Base-by-base conservation (phyloP, 441 rosid genomes). In the Pelargonium citronellum region DNA sequence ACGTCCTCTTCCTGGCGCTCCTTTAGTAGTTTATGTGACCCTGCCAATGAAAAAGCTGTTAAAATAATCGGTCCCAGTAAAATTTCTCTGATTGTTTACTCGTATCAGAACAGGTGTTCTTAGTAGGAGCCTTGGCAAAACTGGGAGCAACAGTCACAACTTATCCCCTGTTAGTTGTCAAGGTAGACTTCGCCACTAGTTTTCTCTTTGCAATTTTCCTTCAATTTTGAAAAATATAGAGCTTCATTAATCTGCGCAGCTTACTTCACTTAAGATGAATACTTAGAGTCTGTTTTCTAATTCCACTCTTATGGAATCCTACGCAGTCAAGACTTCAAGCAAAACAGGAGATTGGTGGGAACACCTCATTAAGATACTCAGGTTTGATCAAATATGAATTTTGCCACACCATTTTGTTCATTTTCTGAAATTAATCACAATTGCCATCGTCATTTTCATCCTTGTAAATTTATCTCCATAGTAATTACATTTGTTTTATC, bases 311-410 rank as follows among this genome's bases (percentile, higher is more conserved):
- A 72, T 67, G 13, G 67, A 70, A 69, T 51, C 64, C 64, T 71
- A 43, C 74, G 76, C 86, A 86, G 90, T 86, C 93, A 34, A 82
- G 93, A 76, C 87, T 88, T 73, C 93, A 88, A 79, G 93, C 93
- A 66, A 88, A 85, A 72, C 91, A 88, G 79, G 93, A 85, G 77
- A 88, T 86, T 65, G 88, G 93, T 62, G 88, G 87, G 76, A 83
- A 79, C 78, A 77, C 51, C 66, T 72, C 87, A 15, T 71, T 81
- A 67, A 86, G 90, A 85, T 88, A 88, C 76, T 79, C 92, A 74
- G 92, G 92, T 87, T 69, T 72, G 75, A 41, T 73, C 53, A 67
- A 63, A 73, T 37, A 70, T 43, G 11, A 39, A 11, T 72, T 63
- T 39, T 19, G 24, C 47, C 57, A 66, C 69, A 49, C 68, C 3